Evolutionary conservation across 2,329 filamentous ascomycete species (phyloP).

Genomic region (Tolypocladium amazonense): DNA sequence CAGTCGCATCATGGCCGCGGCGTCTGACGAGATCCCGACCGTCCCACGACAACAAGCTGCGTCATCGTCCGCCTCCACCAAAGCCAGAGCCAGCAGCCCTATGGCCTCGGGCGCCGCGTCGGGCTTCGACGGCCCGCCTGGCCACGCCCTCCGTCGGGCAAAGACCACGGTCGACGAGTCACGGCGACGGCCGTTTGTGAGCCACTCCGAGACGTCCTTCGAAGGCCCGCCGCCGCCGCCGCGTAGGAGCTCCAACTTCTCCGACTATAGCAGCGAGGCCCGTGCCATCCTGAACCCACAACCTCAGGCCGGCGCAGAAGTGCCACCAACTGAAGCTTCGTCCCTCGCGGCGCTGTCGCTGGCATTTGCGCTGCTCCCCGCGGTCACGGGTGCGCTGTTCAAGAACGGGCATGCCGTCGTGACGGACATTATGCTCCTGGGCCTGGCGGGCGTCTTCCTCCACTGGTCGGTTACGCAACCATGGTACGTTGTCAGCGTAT

Average conservation of each 20-base stretch:
- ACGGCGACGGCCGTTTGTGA: slow-evolving; percentile 7
- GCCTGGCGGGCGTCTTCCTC: slow-evolving; percentile 72
- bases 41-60: not conserved
- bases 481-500: slow-evolving; percentile 44
- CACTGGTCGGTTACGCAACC: slow-evolving; percentile 88
- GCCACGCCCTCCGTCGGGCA: slow-evolving; percentile 29
- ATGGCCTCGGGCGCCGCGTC: not conserved
- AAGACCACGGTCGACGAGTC: slow-evolving; percentile 30
- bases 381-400: slow-evolving; percentile 75
- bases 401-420: slow-evolving; percentile 73
- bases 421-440: slow-evolving; percentile 75
- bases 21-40: not conserved
- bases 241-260: slow-evolving; percentile 68
- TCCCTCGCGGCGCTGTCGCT: slow-evolving; percentile 74
- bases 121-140: slow-evolving; percentile 9
- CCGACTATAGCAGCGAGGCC: slow-evolving; percentile 63
- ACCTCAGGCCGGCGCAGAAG: slow-evolving; percentile 25
- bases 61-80: not conserved
- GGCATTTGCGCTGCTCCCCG: slow-evolving; percentile 73
- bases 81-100: not conserved
- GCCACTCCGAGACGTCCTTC: slow-evolving; percentile 16
- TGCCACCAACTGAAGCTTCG: slow-evolving; percentile 42
- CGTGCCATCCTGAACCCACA: slow-evolving; percentile 52
- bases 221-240: slow-evolving; percentile 32
- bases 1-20: not conserved